Evolutionary conservation across 1,139 yeast species (phyloP), one percentile per base, ranked within the genome.

Genomic region (Candida mesenterica): DNA sequence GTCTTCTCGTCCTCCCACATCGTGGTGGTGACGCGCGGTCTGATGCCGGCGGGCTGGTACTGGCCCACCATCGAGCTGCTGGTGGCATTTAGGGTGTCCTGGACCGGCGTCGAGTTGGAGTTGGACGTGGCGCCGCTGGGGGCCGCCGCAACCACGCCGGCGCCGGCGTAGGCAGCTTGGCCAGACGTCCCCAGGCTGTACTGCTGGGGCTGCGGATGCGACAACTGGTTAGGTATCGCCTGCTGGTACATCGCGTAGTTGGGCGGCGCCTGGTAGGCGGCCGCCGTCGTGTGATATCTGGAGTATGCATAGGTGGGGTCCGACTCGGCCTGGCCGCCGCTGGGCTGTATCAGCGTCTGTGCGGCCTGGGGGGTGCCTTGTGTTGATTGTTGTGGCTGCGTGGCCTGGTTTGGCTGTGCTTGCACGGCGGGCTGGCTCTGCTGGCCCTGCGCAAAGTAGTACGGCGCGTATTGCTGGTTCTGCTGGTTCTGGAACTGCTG

Each of bases 1-100:
- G 97, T 90, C 49, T 88, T 85, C 55, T 90, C 97, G 57, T 90
- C 97, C 59, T 90, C 97, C 97, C 97, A 90, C 80, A 88, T 79
- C 7, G 97, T 88, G 16, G 97, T 89, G 35, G 96, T 87, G 44
- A 90, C 94, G 48, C 94, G 72, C 17, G 96, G 97, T 46, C 88
- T 73, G 46, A 82, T 61, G 2, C 75, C 76, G 1, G 75, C 72
- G 4, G 76, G 76, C 46, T 70, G 76, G 47, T 63, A 67, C 44
- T 70, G 76, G 18, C 76, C 75, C 31, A 69, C 72, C 12, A 64
- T 53, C 17, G 71, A 63, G 42, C 54, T 59, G 22, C 56, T 49
- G 23, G 48, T 40, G 29, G 50, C 31, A 31, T 41, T 42, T 26
- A 46, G 30, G 22, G 49, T 44, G 33, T 49, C 24, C 12, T 6